Evolutionary conservation across 257 asterid genomes (phyloP), one percentile per base, ranked within the genome.

Genomic region (Fraxinus excelsior): DNA sequence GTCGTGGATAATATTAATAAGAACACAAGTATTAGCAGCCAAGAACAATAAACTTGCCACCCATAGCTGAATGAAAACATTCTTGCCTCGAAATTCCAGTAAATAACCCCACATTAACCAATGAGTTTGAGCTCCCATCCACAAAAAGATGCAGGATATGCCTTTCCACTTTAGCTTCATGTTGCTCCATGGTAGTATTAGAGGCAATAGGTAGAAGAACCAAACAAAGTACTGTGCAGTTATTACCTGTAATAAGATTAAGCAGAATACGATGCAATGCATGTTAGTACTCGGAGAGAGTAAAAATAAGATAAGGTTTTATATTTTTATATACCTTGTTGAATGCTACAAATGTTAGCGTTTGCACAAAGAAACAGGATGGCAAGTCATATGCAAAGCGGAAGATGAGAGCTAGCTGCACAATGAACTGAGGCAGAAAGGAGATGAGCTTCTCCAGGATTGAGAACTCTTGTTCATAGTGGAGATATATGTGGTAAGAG

Each of bases 181-280:
- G 29, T 84, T 87, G 87, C 90, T 93, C 98, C 97, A 95, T 42
- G 99, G 97, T 67, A 93, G 80, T 79, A 95, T 89, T 67, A 95
- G 83, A 72, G 99, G 99, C 84, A 95, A 81, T 32, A 95, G 82
- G 31, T 96, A 89, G 82, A 91, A 93, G 84, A 89, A 95, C 97
- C 99, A 95, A 44, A 91, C 99, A 12, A 95, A 95, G 82, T 93
- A 95, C 74, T 95, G 99, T 1, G 99, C 99, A 21, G 99, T 93
- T 83, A 95, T 90, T 53, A 96, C 98, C 98, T 95, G 94, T 73
- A 79, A 60, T 71, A 1, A 66, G 26, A 72, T 38, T 13, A 14
- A 70, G 23, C 34, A 38, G 10, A 46, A 0, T 10, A 64, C 12
- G 64, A 75, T 68, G 76, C 6, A 37, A 37, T 7, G 42, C 11